Conservation (phyloP, 306 rosid genomes). For the Delonix regia region DNA sequence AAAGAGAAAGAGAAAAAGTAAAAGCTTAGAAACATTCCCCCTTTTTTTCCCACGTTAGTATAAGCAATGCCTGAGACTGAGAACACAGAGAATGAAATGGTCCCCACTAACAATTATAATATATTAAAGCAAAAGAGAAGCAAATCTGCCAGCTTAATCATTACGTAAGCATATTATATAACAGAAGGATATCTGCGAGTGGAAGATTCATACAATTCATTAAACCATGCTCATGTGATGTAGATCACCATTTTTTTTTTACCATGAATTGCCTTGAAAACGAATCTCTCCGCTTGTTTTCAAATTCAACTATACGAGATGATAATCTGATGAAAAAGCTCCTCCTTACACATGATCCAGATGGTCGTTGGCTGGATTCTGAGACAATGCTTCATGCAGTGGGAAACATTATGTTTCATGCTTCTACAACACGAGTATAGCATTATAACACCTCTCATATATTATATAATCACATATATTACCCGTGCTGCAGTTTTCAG, state of each 20-base stretch:
- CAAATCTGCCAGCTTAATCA: conserved; percentile 2
- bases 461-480: background rate
- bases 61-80: background rate
- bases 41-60: background rate
- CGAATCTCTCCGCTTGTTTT: conserved; percentile 28
- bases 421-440: conserved; percentile 38
- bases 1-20: conserved; percentile 22
- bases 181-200: background rate
- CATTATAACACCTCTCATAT: background rate
- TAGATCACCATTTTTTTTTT: conserved; percentile 26
- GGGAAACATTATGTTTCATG: conserved; percentile 59
- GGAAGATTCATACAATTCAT: background rate
- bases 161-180: conserved; percentile 12
- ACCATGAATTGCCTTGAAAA: conserved; percentile 45
- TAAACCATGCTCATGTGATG: background rate
- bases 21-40: conserved; percentile 7
- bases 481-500: background rate
- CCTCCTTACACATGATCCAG: conserved; percentile 68
- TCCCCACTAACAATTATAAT: background rate
- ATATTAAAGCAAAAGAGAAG: conserved; percentile 30
- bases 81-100: conserved; percentile 6
- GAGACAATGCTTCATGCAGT: conserved; percentile 52
- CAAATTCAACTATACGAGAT: conserved; percentile 36
- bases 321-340: conserved; percentile 54
- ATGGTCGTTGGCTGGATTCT: conserved; percentile 67